phyloP scores from a whole-genome alignment of 352 stramenopile genomes.

The Blastocystis sp. region DNA sequence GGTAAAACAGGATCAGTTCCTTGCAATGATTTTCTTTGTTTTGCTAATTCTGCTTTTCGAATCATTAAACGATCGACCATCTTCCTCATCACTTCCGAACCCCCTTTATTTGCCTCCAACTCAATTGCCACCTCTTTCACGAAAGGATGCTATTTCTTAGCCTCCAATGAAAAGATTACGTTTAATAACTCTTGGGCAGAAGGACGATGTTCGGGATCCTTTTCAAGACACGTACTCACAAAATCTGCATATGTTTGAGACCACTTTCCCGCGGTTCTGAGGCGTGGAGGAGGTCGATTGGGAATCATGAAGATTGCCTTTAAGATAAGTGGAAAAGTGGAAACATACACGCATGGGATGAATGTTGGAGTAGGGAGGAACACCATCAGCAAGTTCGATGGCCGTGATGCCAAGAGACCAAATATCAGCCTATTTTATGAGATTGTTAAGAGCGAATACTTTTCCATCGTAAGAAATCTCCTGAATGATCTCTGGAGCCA shows the following conservation, averaged over 20 bases:
- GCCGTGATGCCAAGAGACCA: slow-evolving; percentile 95
- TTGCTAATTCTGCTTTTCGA: not conserved
- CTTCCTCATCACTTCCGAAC: slow-evolving; percentile 16
- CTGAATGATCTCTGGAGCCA: slow-evolving; percentile 81
- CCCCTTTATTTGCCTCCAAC: slow-evolving; percentile 36
- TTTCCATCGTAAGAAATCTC: slow-evolving; percentile 87
- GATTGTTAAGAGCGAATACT: slow-evolving; percentile 61
- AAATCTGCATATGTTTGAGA: slow-evolving; percentile 73
- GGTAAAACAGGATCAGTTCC: not conserved
- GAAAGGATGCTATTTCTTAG: slow-evolving; percentile 63
- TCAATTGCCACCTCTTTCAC: slow-evolving; percentile 62
- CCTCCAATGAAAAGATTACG: not conserved
- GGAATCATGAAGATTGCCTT: slow-evolving; percentile 95
- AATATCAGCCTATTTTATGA: slow-evolving; percentile 77
- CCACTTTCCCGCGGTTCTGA: slow-evolving; percentile 70
- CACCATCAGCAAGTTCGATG: slow-evolving; percentile 94
- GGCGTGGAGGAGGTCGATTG: slow-evolving; percentile 77
- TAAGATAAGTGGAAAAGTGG: not conserved
- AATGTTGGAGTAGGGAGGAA: slow-evolving; percentile 86
- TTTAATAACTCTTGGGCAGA: slow-evolving; percentile 75
- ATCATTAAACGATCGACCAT: slow-evolving; percentile 60
- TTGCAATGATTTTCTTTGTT: not conserved
- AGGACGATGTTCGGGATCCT: slow-evolving; percentile 75
- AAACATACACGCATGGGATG: slow-evolving; percentile 82
- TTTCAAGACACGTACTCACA: slow-evolving; percentile 77